A percentile compares a stretch with the other conserved stretches of the same genome.
Evolutionary conservation across 257 asterid species (phyloP).

Genomic region (Salvia splendens): DNA sequence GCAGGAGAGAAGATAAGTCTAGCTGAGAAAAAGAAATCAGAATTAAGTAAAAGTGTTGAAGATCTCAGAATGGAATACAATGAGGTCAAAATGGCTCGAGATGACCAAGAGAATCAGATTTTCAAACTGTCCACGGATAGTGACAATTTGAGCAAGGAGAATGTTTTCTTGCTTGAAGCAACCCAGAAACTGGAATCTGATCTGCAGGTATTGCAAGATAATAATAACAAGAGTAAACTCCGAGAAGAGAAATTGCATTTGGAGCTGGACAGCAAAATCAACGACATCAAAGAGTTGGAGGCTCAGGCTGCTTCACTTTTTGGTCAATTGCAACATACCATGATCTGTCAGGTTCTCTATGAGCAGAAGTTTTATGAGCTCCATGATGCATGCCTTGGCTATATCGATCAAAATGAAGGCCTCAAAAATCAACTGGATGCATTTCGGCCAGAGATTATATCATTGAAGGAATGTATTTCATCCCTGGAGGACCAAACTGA

Average conservation of each 20-base stretch:
- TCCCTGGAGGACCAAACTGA: conserved; percentile 65
- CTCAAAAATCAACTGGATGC: conserved; percentile 59
- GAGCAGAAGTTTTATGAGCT: conserved; percentile 81
- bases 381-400: conserved; percentile 44
- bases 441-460: conserved; percentile 61
- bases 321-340: conserved; percentile 60
- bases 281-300: conserved; percentile 64
- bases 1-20: no score
- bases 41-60: no score
- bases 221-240: conserved; percentile 43
- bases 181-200: conserved; percentile 43
- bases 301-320: conserved; percentile 48
- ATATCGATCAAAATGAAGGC: conserved; percentile 52
- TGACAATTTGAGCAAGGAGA: conserved; percentile 47
- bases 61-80: no score
- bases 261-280: conserved; percentile 51
- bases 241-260: conserved; percentile 47
- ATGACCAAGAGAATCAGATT: conserved; percentile 46
- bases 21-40: no score
- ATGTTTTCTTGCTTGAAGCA: conserved; percentile 42
- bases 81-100: no score
- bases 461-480: conserved; percentile 61
- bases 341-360: conserved; percentile 54
- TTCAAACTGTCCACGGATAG: conserved; percentile 45
- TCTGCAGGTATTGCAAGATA: conserved; percentile 45